A percentile compares a stretch with the other conserved stretches of the same genome.
Conservation (phyloP, 2,329 filamentous ascomycete genomes). For the Coccinonectria pachysandricola region DNA sequence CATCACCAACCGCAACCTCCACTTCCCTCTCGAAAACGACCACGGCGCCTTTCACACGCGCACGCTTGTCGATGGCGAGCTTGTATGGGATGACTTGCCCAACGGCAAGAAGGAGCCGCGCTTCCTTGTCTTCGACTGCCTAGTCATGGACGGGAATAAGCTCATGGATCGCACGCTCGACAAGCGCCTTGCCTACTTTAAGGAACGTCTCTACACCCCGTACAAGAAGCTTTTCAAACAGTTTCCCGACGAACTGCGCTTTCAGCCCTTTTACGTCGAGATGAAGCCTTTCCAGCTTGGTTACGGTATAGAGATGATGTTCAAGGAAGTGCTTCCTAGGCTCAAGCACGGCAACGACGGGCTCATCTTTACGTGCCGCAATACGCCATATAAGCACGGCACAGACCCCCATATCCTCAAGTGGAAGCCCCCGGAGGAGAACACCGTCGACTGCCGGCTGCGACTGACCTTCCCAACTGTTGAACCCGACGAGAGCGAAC, state of each 20-base stretch:
- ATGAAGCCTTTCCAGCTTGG: conserved; percentile 84
- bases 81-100: conserved; percentile 71
- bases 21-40: conserved; percentile 66
- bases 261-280: conserved; percentile 70
- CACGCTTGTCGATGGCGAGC: conserved; percentile 85
- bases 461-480: conserved; percentile 63
- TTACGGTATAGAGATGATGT: conserved; percentile 89
- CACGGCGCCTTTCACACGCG: conserved; percentile 60
- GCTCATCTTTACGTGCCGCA: conserved; percentile 92
- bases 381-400: conserved; percentile 75
- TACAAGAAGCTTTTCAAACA: conserved; percentile 53
- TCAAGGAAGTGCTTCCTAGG: conserved; percentile 70
- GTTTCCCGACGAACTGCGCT: conserved; percentile 58
- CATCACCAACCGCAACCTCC: conserved; percentile 57
- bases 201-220: conserved; percentile 62
- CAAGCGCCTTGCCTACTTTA: conserved; percentile 81
- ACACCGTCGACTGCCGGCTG: conserved; percentile 87
- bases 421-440: conserved; percentile 94
- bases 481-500: conserved; percentile 58
- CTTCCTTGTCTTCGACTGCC: conserved; percentile 88
- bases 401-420: conserved; percentile 93
- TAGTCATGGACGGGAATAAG: conserved; percentile 67
- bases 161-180: conserved; percentile 73
- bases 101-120: conserved; percentile 61
- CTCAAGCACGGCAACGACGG: conserved; percentile 93